phyloP scores from a whole-genome alignment of 352 stramenopile species.

The Phytopythium vexans region DNA sequence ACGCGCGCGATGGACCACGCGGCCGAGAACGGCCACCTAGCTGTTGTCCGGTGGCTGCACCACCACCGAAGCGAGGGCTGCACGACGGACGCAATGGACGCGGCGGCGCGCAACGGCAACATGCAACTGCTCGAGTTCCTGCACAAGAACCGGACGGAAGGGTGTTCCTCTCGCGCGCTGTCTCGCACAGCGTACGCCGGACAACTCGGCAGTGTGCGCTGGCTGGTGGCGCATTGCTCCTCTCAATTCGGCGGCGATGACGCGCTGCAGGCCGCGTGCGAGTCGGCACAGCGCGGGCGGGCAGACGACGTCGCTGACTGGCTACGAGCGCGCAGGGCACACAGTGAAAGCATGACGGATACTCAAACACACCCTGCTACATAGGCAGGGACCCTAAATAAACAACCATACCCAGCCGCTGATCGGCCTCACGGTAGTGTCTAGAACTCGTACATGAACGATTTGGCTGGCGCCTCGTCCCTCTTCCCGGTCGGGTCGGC shows the following conservation, averaged over 20 bases:
- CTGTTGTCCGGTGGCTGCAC: conserved; percentile 41
- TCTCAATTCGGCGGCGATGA: conserved; percentile 16
- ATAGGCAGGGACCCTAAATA: no score
- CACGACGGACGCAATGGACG: conserved; percentile 44
- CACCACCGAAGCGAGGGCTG: conserved; percentile 27
- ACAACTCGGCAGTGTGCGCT: conserved; percentile 29
- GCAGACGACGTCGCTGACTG: conserved; percentile 31
- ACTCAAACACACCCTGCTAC: no score
- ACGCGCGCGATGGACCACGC: conserved; percentile 44
- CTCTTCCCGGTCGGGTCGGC: conserved; percentile 11
- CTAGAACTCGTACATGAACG: conserved; percentile 48
- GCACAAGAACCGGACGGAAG: conserved; percentile 18
- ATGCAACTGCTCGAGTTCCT: conserved; percentile 31
- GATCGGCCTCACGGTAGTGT: no score
- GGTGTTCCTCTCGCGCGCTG: conserved; percentile 20
- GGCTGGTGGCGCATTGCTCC: conserved; percentile 19
- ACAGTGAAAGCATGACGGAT: conserved; percentile 1
- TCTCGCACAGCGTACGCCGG: conserved; percentile 23
- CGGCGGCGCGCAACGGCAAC: conserved; percentile 34
- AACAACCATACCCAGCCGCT: no score
- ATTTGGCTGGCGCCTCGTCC: conserved; percentile 24
- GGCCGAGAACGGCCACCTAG: conserved; percentile 33
- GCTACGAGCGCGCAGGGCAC: conserved; percentile 10
- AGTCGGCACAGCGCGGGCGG: conserved; percentile 17
- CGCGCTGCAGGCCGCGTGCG: conserved; percentile 15